Evolutionary conservation across 306 rosid genomes (phyloP).

Genomic region (Vigna radiata): DNA sequence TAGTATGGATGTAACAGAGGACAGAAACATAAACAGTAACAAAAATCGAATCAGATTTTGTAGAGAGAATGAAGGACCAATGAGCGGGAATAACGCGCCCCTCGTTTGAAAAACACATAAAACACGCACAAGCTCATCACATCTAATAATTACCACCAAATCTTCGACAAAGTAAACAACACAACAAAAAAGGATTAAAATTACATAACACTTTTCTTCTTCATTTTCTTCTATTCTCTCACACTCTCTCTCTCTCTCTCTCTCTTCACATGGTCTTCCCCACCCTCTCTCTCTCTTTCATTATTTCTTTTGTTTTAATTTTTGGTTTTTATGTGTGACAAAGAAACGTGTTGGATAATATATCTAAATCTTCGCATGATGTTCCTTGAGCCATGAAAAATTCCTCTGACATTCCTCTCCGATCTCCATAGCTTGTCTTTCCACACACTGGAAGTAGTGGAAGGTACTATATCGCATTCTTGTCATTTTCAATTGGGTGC

Average conservation of each 20-base stretch:
- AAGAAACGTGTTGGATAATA: constrained; percentile 42
- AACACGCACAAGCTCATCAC: background rate
- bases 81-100: constrained; percentile 68
- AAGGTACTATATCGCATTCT: constrained; percentile 34
- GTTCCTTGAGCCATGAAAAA: constrained; percentile 39
- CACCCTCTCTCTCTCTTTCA: constrained; percentile 24
- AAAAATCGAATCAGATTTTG: constrained; percentile 30
- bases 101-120: constrained; percentile 47
- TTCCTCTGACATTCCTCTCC: constrained; percentile 59
- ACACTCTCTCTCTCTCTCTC: constrained; percentile 29
- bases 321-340: background rate
- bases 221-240: no score
- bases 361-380: constrained; percentile 38
- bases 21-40: constrained; percentile 18
- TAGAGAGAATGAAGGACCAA: constrained; percentile 33
- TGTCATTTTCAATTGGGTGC: constrained; percentile 21
- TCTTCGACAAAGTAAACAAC: constrained; percentile 27
- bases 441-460: background rate
- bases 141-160: constrained; percentile 27
- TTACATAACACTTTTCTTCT: constrained; percentile 31
- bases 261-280: constrained; percentile 47
- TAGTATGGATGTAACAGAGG: background rate
- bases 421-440: constrained; percentile 48
- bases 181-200: constrained; percentile 22
- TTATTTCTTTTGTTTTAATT: background rate